Percentiles rank a stretch among this genome's conserved stretches.
phyloP scores from a whole-genome alignment of 305 asterid genomes.

The Solanum hybrid region DNA sequence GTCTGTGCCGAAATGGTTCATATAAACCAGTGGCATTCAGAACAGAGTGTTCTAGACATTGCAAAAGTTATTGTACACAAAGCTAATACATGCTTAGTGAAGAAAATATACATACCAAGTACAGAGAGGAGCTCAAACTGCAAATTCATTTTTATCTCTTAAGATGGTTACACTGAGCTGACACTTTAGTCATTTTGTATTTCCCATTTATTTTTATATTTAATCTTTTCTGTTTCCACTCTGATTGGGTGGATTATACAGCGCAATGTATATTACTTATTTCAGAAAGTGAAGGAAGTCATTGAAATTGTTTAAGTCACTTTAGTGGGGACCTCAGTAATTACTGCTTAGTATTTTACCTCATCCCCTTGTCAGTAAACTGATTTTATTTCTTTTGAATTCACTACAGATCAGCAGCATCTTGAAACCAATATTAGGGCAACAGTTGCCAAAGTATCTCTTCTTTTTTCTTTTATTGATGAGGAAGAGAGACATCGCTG shows the following conservation, averaged over 20 bases:
- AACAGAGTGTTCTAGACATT: neutral
- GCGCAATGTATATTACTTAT: neutral
- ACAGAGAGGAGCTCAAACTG: slow-evolving; percentile 2
- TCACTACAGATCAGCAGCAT: slow-evolving; percentile 67
- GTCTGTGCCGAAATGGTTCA: neutral
- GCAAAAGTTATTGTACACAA: neutral
- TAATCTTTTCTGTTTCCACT: neutral
- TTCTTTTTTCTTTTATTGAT: slow-evolving; percentile 63
- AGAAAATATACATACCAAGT: neutral
- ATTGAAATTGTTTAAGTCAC: neutral
- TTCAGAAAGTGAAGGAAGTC: neutral
- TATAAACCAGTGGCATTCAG: neutral
- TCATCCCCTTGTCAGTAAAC: neutral
- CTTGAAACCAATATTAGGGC: slow-evolving; percentile 82
- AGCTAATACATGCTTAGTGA: neutral
- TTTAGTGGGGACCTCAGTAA: neutral
- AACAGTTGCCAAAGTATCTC: slow-evolving; percentile 41
- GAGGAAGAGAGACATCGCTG: slow-evolving; percentile 47
- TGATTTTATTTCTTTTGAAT: neutral
- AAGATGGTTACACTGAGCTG: neutral
- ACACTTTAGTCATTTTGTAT: neutral
- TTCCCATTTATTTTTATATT: neutral
- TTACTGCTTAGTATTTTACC: neutral
- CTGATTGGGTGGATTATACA: neutral
- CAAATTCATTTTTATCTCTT: neutral